Percentiles rank a stretch among this genome's conserved stretches.
Evolutionary conservation across 139 green algal species (phyloP).

Genomic region (Coelastrella sp.): DNA sequence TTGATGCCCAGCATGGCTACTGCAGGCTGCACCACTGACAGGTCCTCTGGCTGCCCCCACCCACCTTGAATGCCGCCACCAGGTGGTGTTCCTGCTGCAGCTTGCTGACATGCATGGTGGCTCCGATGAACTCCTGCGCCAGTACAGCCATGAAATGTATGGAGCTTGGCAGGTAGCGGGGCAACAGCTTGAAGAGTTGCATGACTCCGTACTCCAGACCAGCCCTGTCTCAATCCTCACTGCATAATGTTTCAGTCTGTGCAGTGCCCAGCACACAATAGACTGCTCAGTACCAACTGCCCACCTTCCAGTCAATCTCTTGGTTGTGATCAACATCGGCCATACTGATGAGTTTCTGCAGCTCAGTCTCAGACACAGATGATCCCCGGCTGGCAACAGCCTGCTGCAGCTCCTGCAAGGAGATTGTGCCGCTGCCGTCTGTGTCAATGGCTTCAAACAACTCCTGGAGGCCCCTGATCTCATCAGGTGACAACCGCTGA

Average conservation of each 20-base stretch:
- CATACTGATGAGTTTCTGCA: conserved; percentile 63
- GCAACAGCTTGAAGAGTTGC: no score
- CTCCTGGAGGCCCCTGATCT: conserved; percentile 61
- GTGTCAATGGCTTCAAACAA: conserved; percentile 71
- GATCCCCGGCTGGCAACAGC: background rate
- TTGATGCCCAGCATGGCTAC: no score
- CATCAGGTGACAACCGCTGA: conserved; percentile 67
- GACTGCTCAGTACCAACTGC: background rate
- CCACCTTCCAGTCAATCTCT: conserved; percentile 52
- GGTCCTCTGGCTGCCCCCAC: background rate
- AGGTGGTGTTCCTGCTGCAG: conserved; percentile 86
- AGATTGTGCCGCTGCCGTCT: conserved; percentile 71
- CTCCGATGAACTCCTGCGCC: conserved; percentile 80
- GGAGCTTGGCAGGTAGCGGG: no score
- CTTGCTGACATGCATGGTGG: conserved; percentile 87
- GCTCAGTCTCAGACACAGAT: background rate
- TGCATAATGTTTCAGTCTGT: no score
- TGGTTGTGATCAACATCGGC: conserved; percentile 66
- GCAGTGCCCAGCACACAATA: no score
- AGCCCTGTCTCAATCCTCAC: no score
- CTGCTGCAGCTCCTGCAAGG: conserved; percentile 67
- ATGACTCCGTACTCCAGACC: no score
- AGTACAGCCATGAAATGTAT: background rate
- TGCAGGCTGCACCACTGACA: background rate
- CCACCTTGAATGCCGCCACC: conserved; percentile 73